Percentiles rank a stretch among this genome's conserved stretches.
Evolutionary conservation across 2,329 filamentous ascomycete genomes (phyloP).

Genomic region (Pseudocercospora crystallina): DNA sequence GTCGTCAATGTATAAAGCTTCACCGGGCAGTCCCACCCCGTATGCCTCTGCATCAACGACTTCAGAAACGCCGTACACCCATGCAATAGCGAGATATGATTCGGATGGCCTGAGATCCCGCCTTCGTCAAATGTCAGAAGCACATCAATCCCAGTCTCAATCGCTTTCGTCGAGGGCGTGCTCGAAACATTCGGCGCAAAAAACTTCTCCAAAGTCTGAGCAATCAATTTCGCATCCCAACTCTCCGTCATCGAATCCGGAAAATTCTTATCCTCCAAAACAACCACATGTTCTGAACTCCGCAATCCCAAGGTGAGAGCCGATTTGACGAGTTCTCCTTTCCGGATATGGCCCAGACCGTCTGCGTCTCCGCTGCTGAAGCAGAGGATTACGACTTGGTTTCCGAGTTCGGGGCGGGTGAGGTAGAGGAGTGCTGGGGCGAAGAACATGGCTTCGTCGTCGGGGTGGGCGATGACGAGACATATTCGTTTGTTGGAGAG

Average conservation of each 20-base stretch:
- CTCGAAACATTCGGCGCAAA: slow-evolving; percentile 67
- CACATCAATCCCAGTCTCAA: slow-evolving; percentile 66
- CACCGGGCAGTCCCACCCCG: slow-evolving; percentile 70
- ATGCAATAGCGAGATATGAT: slow-evolving; percentile 86
- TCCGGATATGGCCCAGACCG: slow-evolving; percentile 78
- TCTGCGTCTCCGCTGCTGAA: slow-evolving; percentile 88
- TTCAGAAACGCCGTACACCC: slow-evolving; percentile 74
- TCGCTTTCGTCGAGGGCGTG: slow-evolving; percentile 43
- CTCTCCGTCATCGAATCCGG: slow-evolving; percentile 81
- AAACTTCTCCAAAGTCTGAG: slow-evolving; percentile 66
- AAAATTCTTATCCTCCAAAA: slow-evolving; percentile 79
- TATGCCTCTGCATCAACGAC: slow-evolving; percentile 61
- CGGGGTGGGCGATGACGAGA: slow-evolving; percentile 92
- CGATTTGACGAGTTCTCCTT: slow-evolving; percentile 79
- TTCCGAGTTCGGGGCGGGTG: slow-evolving; percentile 73
- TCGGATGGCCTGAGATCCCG: slow-evolving; percentile 86
- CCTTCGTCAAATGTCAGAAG: slow-evolving; percentile 85
- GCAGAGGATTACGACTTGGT: slow-evolving; percentile 93
- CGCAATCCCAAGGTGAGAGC: slow-evolving; percentile 74
- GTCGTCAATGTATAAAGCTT: slow-evolving; percentile 81
- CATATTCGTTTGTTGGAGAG: slow-evolving; percentile 83
- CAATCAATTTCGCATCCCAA: slow-evolving; percentile 73
- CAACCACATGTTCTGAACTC: slow-evolving; percentile 74
- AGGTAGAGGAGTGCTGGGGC: slow-evolving; percentile 83
- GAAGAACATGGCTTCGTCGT: slow-evolving; percentile 99